phyloP scores from a whole-genome alignment of 352 stramenopile genomes.

The Pythium volutum region DNA sequence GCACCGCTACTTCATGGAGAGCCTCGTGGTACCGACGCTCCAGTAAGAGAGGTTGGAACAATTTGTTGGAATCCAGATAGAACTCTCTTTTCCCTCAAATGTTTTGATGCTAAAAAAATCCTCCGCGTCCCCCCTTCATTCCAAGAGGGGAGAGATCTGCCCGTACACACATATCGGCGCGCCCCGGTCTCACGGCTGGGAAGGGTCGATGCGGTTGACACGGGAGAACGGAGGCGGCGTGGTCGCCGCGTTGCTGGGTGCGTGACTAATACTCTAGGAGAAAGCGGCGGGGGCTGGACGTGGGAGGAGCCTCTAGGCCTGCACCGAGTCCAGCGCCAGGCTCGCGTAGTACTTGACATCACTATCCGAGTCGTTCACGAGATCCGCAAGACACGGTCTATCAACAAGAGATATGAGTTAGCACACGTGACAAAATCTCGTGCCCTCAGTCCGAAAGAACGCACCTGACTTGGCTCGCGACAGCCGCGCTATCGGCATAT shows the following conservation, averaged over 20 bases:
- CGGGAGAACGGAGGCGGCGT: not conserved
- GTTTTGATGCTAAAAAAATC: conserved; percentile 26
- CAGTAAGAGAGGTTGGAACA: conserved; percentile 26
- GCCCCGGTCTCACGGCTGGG: not conserved
- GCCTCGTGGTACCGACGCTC: conserved; percentile 49
- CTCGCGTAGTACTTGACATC: conserved; percentile 89
- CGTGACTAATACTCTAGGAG: conserved; percentile 27
- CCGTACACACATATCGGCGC: not conserved
- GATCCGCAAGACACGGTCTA: conserved; percentile 71
- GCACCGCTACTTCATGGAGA: conserved; percentile 94
- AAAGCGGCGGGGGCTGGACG: conserved; percentile 2
- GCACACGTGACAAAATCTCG: not conserved
- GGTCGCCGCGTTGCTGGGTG: conserved; percentile 5
- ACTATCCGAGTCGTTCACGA: conserved; percentile 75
- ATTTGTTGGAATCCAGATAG: conserved; percentile 27
- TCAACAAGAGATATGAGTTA: not conserved
- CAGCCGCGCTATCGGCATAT: conserved; percentile 60
- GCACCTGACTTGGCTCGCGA: conserved; percentile 73
- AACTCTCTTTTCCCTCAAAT: conserved; percentile 14
- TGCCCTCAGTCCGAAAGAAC: conserved; percentile 1
- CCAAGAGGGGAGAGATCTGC: not conserved
- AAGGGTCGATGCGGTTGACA: not conserved
- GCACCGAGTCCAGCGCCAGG: conserved; percentile 71
- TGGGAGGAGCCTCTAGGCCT: conserved; percentile 36
- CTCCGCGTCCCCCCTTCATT: not conserved